These are phyloP conservation scores for Solanum hybrid DNA, from an alignment of 305 asterid genomes.

Conservation along the genomic window DNA sequence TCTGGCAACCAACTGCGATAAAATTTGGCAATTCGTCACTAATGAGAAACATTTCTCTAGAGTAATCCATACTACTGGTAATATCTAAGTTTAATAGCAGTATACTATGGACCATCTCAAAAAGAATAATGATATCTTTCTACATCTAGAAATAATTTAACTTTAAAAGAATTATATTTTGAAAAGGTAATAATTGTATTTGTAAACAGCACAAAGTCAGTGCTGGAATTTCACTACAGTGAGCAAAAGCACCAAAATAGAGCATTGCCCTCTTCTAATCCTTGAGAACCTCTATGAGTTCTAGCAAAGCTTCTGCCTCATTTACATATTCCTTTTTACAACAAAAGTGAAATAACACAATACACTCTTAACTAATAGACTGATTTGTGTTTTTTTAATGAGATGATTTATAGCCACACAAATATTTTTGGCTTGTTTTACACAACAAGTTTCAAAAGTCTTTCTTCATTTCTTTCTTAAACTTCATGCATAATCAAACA, in stretches of 20 bases:
- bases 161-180: background rate
- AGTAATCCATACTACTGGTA: background rate
- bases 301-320: background rate
- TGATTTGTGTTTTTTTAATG: background rate
- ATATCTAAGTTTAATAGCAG: background rate
- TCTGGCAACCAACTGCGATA: constrained; percentile 91
- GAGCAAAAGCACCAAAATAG: background rate
- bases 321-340: background rate
- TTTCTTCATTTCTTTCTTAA: background rate
- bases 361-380: background rate
- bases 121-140: background rate
- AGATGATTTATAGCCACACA: background rate
- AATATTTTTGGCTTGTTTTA: background rate
- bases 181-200: background rate
- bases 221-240: background rate
- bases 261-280: background rate
- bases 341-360: background rate
- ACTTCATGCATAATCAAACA: background rate
- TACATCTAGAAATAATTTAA: background rate
- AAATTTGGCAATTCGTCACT: background rate
- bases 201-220: background rate
- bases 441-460: background rate
- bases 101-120: background rate
- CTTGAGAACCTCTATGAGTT: background rate
- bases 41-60: background rate